Percentiles rank a stretch among this genome's conserved stretches.
Evolutionary conservation across 139 green algal genomes (phyloP).

Genomic region (Limnomonas spitsbergensis): DNA sequence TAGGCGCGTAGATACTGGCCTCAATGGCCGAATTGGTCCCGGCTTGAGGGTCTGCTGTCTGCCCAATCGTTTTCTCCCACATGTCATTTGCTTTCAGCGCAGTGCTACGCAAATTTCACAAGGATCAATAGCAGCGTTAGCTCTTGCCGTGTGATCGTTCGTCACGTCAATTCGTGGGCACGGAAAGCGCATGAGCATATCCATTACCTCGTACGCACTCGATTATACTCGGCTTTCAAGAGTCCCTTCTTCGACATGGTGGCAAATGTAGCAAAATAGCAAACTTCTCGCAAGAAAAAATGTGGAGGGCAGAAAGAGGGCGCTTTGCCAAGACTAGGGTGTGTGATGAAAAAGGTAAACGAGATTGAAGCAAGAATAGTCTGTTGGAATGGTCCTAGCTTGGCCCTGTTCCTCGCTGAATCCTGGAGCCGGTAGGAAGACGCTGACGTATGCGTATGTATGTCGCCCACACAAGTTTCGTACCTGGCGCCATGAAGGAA

Average conservation of each 20-base stretch:
- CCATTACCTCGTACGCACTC: slow-evolving; percentile 13
- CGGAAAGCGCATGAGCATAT: not conserved
- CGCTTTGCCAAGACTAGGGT: too few relatives aligned
- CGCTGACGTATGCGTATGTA: too few relatives aligned
- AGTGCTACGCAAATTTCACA: slow-evolving; percentile 9
- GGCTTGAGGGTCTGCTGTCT: slow-evolving; percentile 43
- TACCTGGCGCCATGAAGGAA: too few relatives aligned
- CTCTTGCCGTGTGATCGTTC: not conserved
- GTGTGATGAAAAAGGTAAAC: not conserved
- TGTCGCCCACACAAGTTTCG: too few relatives aligned
- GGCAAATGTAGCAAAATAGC: not conserved
- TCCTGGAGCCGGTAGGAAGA: too few relatives aligned
- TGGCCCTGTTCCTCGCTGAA: too few relatives aligned
- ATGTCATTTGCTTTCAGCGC: slow-evolving; percentile 55
- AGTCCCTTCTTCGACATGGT: slow-evolving; percentile 11
- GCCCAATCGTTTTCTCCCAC: slow-evolving; percentile 79
- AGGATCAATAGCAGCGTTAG: not conserved
- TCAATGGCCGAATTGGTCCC: slow-evolving; percentile 74
- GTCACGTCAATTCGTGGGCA: not conserved
- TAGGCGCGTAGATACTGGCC: slow-evolving; percentile 66
- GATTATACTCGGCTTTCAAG: slow-evolving; percentile 13
- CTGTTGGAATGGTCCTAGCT: too few relatives aligned
- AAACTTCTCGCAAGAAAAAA: not conserved
- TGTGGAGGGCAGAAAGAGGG: not conserved
- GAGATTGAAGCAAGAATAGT: too few relatives aligned